phyloP scores from a whole-genome alignment of 2,329 filamentous ascomycete genomes.

The Clarireedia sp. region DNA sequence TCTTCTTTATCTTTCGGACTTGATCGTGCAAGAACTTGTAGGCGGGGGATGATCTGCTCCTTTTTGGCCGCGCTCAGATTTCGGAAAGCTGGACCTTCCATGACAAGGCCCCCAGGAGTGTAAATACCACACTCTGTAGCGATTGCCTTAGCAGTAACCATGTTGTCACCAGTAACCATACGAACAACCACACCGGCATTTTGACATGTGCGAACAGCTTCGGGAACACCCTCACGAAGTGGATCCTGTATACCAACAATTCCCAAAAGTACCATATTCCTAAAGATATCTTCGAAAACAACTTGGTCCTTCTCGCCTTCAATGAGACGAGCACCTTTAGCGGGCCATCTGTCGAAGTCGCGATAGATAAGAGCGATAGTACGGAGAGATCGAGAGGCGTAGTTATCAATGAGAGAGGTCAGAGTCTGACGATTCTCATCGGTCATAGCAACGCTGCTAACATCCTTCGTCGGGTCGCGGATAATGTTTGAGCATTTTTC shows the following conservation, averaged over 20 bases:
- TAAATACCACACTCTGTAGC: conserved; percentile 62
- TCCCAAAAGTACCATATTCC: conserved; percentile 65
- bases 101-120: conserved; percentile 47
- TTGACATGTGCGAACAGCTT: conserved; percentile 59
- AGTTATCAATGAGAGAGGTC: conserved; percentile 48
- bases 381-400: conserved; percentile 60
- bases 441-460: conserved; percentile 44
- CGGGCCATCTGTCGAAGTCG: conserved; percentile 64
- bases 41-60: conserved; percentile 49
- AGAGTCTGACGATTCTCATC: conserved; percentile 48
- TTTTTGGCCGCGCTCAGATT: conserved; percentile 52
- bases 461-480: conserved; percentile 49
- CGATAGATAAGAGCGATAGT: conserved; percentile 69
- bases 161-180: conserved; percentile 68
- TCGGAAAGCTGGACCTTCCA: conserved; percentile 63
- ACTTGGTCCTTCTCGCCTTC: conserved; percentile 56
- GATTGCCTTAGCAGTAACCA: conserved; percentile 65
- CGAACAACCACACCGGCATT: conserved; percentile 63
- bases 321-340: conserved; percentile 42
- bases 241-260: conserved; percentile 71
- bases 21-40: conserved; percentile 61
- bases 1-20: conserved; percentile 63
- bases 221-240: conserved; percentile 57
- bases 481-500: conserved; percentile 42
- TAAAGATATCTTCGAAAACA: conserved; percentile 60